Percentiles rank a stretch among this genome's conserved stretches.
phyloP scores from a whole-genome alignment of 768 basidiomycete species.

The Tricholoma sp. region DNA sequence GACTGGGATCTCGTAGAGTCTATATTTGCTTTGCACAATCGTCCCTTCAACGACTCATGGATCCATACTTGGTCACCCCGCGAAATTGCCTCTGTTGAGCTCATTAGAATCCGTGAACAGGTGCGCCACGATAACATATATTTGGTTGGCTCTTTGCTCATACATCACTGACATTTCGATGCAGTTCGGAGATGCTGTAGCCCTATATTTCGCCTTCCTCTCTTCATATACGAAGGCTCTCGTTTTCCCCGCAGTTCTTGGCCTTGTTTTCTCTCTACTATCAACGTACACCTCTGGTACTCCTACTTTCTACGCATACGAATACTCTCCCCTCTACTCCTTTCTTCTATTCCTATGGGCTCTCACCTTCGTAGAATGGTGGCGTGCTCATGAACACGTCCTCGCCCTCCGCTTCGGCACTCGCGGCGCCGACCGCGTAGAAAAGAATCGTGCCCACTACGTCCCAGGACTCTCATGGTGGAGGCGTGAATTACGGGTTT shows the following conservation, averaged over 20 bases:
- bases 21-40: slow-evolving; percentile 82
- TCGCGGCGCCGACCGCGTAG: slow-evolving; percentile 70
- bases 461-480: slow-evolving; percentile 62
- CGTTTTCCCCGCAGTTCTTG: slow-evolving; percentile 67
- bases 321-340: slow-evolving; percentile 78
- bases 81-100: slow-evolving; percentile 56
- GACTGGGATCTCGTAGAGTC: slow-evolving; percentile 81
- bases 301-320: slow-evolving; percentile 63
- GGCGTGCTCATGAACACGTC: slow-evolving; percentile 82
- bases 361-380: slow-evolving; percentile 83
- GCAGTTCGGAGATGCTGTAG: slow-evolving; percentile 74
- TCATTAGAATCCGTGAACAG: slow-evolving; percentile 71
- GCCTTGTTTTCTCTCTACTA: slow-evolving; percentile 65
- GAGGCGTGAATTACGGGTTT: slow-evolving; percentile 61
- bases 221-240: slow-evolving; percentile 79
- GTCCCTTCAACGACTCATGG: slow-evolving; percentile 76
- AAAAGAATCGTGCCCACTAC: slow-evolving; percentile 63
- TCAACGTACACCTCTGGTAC: slow-evolving; percentile 55
- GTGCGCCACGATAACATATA: slow-evolving; percentile 22
- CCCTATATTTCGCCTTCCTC: slow-evolving; percentile 88
- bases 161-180: background rate
- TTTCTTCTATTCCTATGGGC: slow-evolving; percentile 78
- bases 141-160: background rate
- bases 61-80: slow-evolving; percentile 68
- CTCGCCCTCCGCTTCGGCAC: slow-evolving; percentile 83